Percentiles rank a stretch among this genome's conserved stretches.
Evolutionary conservation across 805 yeast genomes (phyloP).

Genomic region (Monosporozyma unispora): DNA sequence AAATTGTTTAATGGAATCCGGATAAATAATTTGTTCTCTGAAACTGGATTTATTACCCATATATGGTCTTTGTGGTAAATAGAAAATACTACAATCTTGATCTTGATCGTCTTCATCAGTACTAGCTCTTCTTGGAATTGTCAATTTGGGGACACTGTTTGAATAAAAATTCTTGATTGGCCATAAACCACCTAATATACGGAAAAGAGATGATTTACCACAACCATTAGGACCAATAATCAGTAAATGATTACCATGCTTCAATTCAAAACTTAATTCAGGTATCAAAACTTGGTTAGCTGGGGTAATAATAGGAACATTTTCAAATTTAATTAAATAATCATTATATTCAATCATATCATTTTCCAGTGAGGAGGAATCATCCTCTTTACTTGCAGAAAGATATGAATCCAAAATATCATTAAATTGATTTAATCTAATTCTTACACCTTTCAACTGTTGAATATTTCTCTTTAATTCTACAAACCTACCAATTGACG

Average conservation of each 20-base stretch:
- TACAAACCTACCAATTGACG: conserved; percentile 78
- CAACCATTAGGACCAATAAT: conserved; percentile 96
- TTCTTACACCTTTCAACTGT: conserved; percentile 73
- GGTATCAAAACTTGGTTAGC: conserved; percentile 64
- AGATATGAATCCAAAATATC: conserved; percentile 43
- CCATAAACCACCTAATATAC: conserved; percentile 92
- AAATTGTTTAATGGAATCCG: conserved; percentile 58
- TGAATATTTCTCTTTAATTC: conserved; percentile 77
- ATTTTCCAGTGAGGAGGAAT: conserved; percentile 4
- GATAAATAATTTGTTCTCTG: conserved; percentile 84
- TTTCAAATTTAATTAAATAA: conserved; percentile 54
- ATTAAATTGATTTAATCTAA: conserved; percentile 64
- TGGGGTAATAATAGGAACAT: conserved; percentile 81
- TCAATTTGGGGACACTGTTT: conserved; percentile 47
- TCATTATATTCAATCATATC: conserved; percentile 38
- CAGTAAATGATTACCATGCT: conserved; percentile 74
- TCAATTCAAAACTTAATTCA: conserved; percentile 58
- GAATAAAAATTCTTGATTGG: conserved; percentile 55
- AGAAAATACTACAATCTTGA: conserved; percentile 49
- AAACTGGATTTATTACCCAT: conserved; percentile 57
- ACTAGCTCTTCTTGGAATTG: conserved; percentile 21
- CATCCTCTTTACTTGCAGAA: conserved; percentile 8
- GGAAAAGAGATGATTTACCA: conserved; percentile 86
- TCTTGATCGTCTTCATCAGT: conserved; percentile 6
- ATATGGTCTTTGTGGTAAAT: conserved; percentile 88